Percentiles rank a stretch among this genome's conserved stretches.
Evolutionary conservation across 768 basidiomycete species (phyloP).

Genomic region (Pulveroboletus sp.): DNA sequence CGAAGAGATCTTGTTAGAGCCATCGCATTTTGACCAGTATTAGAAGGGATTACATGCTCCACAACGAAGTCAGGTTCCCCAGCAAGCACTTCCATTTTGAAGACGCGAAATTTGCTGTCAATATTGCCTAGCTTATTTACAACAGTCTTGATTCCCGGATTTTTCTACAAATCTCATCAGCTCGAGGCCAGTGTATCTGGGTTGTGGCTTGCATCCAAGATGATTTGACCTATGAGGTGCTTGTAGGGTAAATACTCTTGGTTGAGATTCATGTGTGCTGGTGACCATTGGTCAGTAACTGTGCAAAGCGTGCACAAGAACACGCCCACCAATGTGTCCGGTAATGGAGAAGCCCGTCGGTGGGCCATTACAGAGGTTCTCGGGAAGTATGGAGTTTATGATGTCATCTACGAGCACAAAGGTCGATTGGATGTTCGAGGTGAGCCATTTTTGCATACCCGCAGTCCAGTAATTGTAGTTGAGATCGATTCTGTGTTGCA

Average conservation of each 20-base stretch:
- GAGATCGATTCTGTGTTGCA: constrained; percentile 56
- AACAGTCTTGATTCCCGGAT: constrained; percentile 73
- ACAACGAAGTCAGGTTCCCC: constrained; percentile 86
- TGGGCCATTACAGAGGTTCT: constrained; percentile 68
- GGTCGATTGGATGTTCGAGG: not conserved
- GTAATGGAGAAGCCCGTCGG: constrained; percentile 85
- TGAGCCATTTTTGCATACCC: constrained; percentile 41
- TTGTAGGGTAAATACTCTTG: constrained; percentile 91
- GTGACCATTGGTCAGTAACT: constrained; percentile 2
- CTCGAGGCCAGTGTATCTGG: not conserved
- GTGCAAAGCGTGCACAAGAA: not conserved
- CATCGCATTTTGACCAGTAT: not conserved
- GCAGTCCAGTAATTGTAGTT: constrained; percentile 88
- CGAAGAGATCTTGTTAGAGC: constrained; percentile 1
- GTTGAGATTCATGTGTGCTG: constrained; percentile 90
- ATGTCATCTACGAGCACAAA: constrained; percentile 62
- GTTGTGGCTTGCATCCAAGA: constrained; percentile 68
- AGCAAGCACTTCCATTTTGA: constrained; percentile 94
- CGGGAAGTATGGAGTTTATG: constrained; percentile 74
- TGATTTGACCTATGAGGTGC: constrained; percentile 83
- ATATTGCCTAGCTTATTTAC: constrained; percentile 93
- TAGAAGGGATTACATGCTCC: constrained; percentile 60
- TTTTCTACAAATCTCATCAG: constrained; percentile 61
- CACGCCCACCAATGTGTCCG: constrained; percentile 81
- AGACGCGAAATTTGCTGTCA: constrained; percentile 82